Percentiles rank a stretch among this genome's conserved stretches.
Evolutionary conservation across 345 rosid species (phyloP).

Genomic region (Balakata baccata): DNA sequence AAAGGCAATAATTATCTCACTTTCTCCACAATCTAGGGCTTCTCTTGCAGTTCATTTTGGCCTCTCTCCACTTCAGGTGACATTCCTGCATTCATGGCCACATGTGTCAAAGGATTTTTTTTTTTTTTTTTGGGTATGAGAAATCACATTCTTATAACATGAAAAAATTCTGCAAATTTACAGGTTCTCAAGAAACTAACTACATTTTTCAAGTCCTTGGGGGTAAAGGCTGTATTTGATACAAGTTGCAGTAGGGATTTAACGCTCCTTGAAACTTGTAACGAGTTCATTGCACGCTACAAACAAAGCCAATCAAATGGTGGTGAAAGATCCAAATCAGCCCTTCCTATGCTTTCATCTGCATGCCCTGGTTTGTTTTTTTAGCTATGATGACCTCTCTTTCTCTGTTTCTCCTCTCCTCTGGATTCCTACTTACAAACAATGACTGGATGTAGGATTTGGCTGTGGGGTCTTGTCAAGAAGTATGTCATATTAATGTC

Average conservation of each 20-base stretch:
- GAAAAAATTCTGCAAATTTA: slow-evolving; percentile 9
- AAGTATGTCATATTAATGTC: background rate
- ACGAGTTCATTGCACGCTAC: slow-evolving; percentile 72
- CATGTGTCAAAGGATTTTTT: background rate
- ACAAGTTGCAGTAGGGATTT: slow-evolving; percentile 79
- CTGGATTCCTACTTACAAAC: background rate
- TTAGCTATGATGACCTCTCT: background rate
- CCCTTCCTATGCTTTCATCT: slow-evolving; percentile 79
- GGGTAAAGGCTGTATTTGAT: slow-evolving; percentile 84
- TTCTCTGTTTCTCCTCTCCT: background rate
- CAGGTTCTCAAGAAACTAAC: slow-evolving; percentile 80
- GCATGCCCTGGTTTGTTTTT: slow-evolving; percentile 80
- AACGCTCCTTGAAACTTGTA: slow-evolving; percentile 76
- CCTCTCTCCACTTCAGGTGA: slow-evolving; percentile 64
- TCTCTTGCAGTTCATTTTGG: slow-evolving; percentile 75
- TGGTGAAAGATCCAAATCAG: slow-evolving; percentile 34
- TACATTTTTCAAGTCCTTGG: slow-evolving; percentile 72
- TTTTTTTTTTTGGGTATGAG: background rate
- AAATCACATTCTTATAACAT: background rate
- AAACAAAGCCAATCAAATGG: slow-evolving; percentile 42
- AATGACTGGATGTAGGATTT: background rate
- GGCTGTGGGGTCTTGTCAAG: background rate
- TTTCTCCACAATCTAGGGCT: slow-evolving; percentile 89
- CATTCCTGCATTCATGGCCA: background rate
- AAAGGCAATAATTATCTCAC: slow-evolving; percentile 60